Evolutionary conservation across 1,284 basidiomycete genomes (phyloP), one percentile per base, ranked within the genome.

Genomic region (Melampsora larici-populina): DNA sequence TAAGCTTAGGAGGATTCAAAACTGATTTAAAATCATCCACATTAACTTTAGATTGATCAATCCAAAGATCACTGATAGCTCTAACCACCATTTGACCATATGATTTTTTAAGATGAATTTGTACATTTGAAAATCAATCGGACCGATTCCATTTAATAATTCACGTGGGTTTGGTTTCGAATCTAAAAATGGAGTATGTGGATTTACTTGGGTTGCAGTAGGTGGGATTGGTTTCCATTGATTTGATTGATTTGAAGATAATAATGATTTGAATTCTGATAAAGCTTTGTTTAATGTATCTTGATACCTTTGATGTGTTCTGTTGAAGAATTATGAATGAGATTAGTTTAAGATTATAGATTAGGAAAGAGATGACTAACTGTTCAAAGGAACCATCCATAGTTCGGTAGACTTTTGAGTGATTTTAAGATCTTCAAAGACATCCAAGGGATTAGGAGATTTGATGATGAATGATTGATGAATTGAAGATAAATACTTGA

Each of bases 1-100:
- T 69, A 4, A 77, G 24, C 40, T 77, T 67, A 49, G 67, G 55
- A 17, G 75, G 70, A 18, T 70, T 60, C n/a, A 77, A 66, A 17
- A 77, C 58, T 26, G 75, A 66, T 51, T 70, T 49, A 40, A 77
- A 65, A 49, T 77, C 36, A 64, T 77, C 67, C 6, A 77, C n/a
- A 70, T 77, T 29, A 8, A 77, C 26, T 1, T 33, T 49, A 11
- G 31, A 2, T 1, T 26, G 58, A 66, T 87, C 86, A 66, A 88
- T 86, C 43, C 90, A 86, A 1, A 95, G 87, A 80, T 97, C 94
- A 31, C 93, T 87, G 9, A 92, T 88, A 21, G 93, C 90, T 69
- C 95, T 87, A 82, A 92, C 92, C 60, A 97, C 89, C 79, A 94
- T 92, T 9, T 91, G 90, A 1, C 87, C 85, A 82, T 85, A 85